A percentile compares a stretch with the other conserved stretches of the same genome.
phyloP scores from a whole-genome alignment of 768 basidiomycete species.

The Lyophyllum decastes region DNA sequence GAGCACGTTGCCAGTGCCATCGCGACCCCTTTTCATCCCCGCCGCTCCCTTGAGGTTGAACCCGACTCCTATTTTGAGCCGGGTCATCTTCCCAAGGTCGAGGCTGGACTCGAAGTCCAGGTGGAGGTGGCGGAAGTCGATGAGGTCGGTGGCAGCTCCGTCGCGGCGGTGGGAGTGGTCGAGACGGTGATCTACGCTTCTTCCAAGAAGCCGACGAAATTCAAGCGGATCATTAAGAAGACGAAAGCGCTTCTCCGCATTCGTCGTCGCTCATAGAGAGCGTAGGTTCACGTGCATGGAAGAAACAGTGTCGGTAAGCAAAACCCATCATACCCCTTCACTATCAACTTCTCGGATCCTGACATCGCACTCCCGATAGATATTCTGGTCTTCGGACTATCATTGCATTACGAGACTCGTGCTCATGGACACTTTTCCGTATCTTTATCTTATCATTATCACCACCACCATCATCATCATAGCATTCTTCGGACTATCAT shows the following conservation, averaged over 20 bases:
- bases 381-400: too few relatives aligned
- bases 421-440: neutral
- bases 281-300: neutral
- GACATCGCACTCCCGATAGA: too few relatives aligned
- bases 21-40: neutral
- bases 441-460: too few relatives aligned
- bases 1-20: neutral
- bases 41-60: conserved; percentile 1
- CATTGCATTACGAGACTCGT: neutral
- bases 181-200: too few relatives aligned
- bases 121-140: neutral
- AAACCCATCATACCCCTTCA: too few relatives aligned
- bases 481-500: too few relatives aligned
- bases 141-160: too few relatives aligned
- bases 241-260: neutral
- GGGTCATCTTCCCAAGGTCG: neutral
- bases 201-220: neutral
- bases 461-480: too few relatives aligned
- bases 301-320: too few relatives aligned
- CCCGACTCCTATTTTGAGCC: neutral
- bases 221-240: neutral
- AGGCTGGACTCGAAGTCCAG: neutral
- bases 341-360: too few relatives aligned
- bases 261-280: neutral
- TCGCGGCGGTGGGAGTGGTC: too few relatives aligned